Evolutionary conservation across 768 basidiomycete species (phyloP).

Genomic region (Candolleomyces eurysporus): DNA sequence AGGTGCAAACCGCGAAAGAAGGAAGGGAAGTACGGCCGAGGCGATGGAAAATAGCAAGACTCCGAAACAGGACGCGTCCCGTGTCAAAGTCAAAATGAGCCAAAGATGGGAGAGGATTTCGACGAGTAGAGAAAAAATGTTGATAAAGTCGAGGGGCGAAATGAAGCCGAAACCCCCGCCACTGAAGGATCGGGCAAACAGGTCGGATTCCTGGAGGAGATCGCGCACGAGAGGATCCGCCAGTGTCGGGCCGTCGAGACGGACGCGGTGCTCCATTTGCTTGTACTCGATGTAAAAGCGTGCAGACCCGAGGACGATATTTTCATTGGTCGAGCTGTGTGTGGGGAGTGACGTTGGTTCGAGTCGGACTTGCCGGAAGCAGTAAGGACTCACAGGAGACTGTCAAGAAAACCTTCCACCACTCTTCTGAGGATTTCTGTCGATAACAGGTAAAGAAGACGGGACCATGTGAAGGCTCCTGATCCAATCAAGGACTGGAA

Average conservation of each 20-base stretch:
- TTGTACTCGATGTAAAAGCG: conserved; percentile 75
- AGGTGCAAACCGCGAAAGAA: conserved; percentile 51
- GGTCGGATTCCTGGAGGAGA: conserved; percentile 82
- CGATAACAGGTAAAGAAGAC: conserved; percentile 54
- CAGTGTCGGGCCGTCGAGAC: conserved; percentile 76
- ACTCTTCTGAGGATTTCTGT: conserved; percentile 65
- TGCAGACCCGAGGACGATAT: conserved; percentile 69
- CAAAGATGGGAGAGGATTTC: conserved; percentile 73
- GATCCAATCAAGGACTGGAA: conserved; percentile 69
- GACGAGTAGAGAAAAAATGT: conserved; percentile 65
- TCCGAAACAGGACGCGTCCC: conserved; percentile 51
- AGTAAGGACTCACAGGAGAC: conserved; percentile 60
- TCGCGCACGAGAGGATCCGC: conserved; percentile 71
- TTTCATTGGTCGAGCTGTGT: conserved; percentile 65
- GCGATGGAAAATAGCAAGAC: conserved; percentile 59
- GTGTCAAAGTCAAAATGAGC: conserved; percentile 64
- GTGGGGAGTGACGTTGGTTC: conserved; percentile 14
- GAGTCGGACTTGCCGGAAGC: conserved; percentile 10
- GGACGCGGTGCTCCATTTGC: conserved; percentile 74
- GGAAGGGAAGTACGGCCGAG: conserved; percentile 58
- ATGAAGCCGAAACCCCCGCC: conserved; percentile 77
- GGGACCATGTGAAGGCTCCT: conserved; percentile 68
- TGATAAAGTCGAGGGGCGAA: conserved; percentile 77
- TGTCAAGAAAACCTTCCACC: conserved; percentile 64
- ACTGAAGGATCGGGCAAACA: conserved; percentile 79